phyloP scores from a whole-genome alignment of 2,329 filamentous ascomycete species.

The Aspergillus sp. region DNA sequence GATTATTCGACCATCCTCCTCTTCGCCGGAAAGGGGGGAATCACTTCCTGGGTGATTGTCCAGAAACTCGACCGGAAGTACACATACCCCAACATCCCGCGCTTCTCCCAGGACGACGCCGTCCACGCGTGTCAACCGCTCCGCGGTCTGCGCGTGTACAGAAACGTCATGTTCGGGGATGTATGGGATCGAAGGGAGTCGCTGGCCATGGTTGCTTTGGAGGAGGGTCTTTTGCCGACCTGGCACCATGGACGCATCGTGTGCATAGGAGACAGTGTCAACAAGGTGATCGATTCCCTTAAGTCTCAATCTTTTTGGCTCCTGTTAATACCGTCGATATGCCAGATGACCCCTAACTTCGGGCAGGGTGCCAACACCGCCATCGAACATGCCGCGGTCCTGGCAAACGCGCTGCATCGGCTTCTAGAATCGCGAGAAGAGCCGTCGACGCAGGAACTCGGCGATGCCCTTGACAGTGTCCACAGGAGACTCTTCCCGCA shows the following conservation, averaged over 20 bases:
- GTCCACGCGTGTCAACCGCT: slow-evolving; percentile 4
- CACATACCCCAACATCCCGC: slow-evolving; percentile 12
- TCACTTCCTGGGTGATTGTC: slow-evolving; percentile 20
- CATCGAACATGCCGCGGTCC: slow-evolving; percentile 30
- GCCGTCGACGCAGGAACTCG: too few relatives aligned
- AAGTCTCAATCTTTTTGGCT: background rate
- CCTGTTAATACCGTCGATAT: background rate
- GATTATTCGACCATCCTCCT: slow-evolving; percentile 11
- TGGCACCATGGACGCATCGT: slow-evolving; percentile 17
- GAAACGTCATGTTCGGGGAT: slow-evolving; percentile 11
- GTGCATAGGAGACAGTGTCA: slow-evolving; percentile 18
- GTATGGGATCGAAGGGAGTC: slow-evolving; percentile 13
- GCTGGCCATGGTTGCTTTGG: slow-evolving; percentile 14
- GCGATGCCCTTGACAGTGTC: too few relatives aligned
- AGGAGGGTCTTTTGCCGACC: slow-evolving; percentile 16
- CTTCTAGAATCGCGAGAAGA: too few relatives aligned
- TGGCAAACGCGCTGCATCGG: too few relatives aligned
- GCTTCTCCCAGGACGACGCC: slow-evolving; percentile 14
- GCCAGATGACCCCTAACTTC: slow-evolving; percentile 24
- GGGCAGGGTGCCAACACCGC: slow-evolving; percentile 36
- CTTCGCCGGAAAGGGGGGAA: slow-evolving; percentile 12
- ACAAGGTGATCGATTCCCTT: slow-evolving; percentile 19
- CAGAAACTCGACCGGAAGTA: slow-evolving; percentile 15
- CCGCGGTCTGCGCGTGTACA: slow-evolving; percentile 8
- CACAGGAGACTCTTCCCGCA: too few relatives aligned